These are phyloP conservation scores for Gamsiella multidivaricata DNA, from an alignment of 192 early-diverging fungal species.

Conservation along the genomic window DNA sequence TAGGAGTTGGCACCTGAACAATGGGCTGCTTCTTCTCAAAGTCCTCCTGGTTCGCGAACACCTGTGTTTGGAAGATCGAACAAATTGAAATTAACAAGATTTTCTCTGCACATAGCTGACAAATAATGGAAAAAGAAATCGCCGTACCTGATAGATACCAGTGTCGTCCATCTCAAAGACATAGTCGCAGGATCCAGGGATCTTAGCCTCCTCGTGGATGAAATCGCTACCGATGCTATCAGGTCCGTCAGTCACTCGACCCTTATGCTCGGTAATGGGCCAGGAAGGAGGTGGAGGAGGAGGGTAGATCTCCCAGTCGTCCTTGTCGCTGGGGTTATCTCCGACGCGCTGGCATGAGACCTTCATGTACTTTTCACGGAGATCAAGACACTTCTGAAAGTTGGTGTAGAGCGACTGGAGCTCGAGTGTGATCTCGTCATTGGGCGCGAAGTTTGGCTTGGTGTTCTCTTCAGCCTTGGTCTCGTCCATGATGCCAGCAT, in stretches of 20 bases:
- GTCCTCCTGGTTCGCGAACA: slow-evolving; percentile 34
- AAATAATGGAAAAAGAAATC: neutral
- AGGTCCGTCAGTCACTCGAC: slow-evolving; percentile 42
- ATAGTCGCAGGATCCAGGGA: slow-evolving; percentile 48
- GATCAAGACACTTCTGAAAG: slow-evolving; percentile 81
- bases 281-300: slow-evolving; percentile 85
- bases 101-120: neutral
- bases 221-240: slow-evolving; percentile 55
- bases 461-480: slow-evolving; percentile 48
- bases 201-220: slow-evolving; percentile 33
- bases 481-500: slow-evolving; percentile 47
- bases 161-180: slow-evolving; percentile 67
- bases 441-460: slow-evolving; percentile 53
- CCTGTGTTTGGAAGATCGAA: slow-evolving; percentile 10
- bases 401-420: slow-evolving; percentile 72
- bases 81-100: neutral
- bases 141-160: slow-evolving; percentile 77
- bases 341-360: slow-evolving; percentile 76
- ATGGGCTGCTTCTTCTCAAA: slow-evolving; percentile 49
- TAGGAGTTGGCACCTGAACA: slow-evolving; percentile 73
- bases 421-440: slow-evolving; percentile 60
- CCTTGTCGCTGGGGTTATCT: slow-evolving; percentile 89
- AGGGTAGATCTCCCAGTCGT: slow-evolving; percentile 90
- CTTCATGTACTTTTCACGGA: slow-evolving; percentile 91
- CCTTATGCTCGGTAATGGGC: slow-evolving; percentile 58